Conservation (phyloP, 1,284 basidiomycete genomes). For the Gastroboletus turbinatus region DNA sequence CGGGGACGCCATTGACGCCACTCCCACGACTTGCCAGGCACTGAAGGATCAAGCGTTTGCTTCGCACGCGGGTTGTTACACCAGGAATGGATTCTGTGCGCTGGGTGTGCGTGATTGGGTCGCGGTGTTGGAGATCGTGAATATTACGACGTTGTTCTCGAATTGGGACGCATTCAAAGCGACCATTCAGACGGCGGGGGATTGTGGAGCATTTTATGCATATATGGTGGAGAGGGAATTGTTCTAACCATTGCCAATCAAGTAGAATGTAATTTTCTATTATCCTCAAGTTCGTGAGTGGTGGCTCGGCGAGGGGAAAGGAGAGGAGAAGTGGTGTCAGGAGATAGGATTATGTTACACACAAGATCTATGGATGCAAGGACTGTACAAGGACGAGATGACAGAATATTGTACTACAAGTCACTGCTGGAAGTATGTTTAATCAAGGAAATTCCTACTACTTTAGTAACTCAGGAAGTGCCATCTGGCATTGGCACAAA, state of each 20-base stretch:
- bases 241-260: slow-evolving; percentile 1
- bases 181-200: slow-evolving; percentile 4
- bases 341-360: too few species aligned
- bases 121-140: slow-evolving; percentile 40
- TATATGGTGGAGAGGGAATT: slow-evolving; percentile 16
- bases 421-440: too few species aligned
- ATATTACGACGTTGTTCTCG: slow-evolving; percentile 22
- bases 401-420: too few species aligned
- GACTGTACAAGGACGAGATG: too few species aligned
- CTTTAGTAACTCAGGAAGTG: too few species aligned
- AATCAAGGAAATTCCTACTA: too few species aligned
- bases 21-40: slow-evolving; percentile 33
- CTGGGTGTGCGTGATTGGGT: slow-evolving; percentile 37
- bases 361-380: too few species aligned
- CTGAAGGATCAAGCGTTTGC: slow-evolving; percentile 40
- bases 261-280: too few species aligned
- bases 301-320: too few species aligned
- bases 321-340: too few species aligned
- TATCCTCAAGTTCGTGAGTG: too few species aligned
- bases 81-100: slow-evolving; percentile 40
- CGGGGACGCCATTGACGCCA: slow-evolving; percentile 32
- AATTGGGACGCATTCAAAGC: slow-evolving; percentile 25
- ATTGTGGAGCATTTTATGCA: slow-evolving; percentile 15
- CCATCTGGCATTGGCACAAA: too few species aligned
- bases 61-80: slow-evolving; percentile 43